Conservation (phyloP, 2,329 filamentous ascomycete species). For the Amauroascus niger region DNA sequence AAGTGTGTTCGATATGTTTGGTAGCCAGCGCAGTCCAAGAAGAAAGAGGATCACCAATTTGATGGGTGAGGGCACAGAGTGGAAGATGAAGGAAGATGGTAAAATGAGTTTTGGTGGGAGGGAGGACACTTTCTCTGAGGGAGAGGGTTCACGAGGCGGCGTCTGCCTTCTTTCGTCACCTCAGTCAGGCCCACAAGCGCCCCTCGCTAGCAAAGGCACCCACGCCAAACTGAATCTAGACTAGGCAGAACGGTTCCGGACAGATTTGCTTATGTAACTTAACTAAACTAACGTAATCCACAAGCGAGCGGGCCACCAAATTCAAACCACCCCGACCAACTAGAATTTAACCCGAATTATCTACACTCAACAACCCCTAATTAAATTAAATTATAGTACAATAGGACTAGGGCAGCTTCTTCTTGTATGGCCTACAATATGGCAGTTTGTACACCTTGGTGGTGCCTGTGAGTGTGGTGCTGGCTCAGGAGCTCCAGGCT, state of each 20-base stretch:
- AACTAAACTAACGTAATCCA: too few relatives aligned
- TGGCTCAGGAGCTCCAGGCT: too few relatives aligned
- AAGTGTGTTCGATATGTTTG: not conserved
- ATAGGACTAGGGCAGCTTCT: too few relatives aligned
- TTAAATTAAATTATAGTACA: too few relatives aligned
- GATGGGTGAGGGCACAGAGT: not conserved
- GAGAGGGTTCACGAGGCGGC: not conserved
- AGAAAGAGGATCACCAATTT: not conserved
- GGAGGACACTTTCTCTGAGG: not conserved
- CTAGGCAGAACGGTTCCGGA: not conserved
- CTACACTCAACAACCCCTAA: too few relatives aligned
- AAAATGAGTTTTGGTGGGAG: constrained; percentile 1
- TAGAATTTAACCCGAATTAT: too few relatives aligned
- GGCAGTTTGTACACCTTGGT: too few relatives aligned
- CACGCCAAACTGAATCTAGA: constrained; percentile 1
- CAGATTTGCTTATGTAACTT: not conserved
- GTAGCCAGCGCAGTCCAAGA: not conserved
- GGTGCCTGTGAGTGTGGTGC: too few relatives aligned
- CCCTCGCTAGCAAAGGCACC: constrained; percentile 3
- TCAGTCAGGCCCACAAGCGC: constrained; percentile 4
- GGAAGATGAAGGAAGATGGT: not conserved
- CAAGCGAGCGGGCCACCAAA: too few relatives aligned
- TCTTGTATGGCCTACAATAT: too few relatives aligned
- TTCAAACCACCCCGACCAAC: too few relatives aligned
- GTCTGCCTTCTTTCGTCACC: constrained; percentile 16